These are phyloP conservation scores for Pseudophaeomoniella oleicola DNA, from an alignment of 2,329 filamentous ascomycete genomes.

Conservation along the genomic window DNA sequence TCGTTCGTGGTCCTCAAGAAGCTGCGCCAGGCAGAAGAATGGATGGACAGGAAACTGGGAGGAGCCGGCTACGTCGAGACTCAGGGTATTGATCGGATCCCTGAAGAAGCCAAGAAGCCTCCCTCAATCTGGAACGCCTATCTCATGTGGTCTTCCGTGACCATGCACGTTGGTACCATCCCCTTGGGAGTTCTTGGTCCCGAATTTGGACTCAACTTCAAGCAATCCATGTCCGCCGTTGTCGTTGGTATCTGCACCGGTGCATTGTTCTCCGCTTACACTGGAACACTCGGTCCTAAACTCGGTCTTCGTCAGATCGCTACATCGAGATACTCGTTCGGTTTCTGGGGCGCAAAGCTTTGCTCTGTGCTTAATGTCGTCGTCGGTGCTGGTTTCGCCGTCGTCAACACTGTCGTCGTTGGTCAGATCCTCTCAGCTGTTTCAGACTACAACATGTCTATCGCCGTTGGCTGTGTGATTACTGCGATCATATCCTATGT, in stretches of 20 bases:
- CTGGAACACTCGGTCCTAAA: slow-evolving; percentile 27
- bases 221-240: slow-evolving; percentile 25
- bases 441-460: slow-evolving; percentile 16
- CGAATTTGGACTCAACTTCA: slow-evolving; percentile 31
- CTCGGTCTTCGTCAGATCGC: slow-evolving; percentile 17
- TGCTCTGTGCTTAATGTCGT: slow-evolving; percentile 16
- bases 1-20: slow-evolving; percentile 8
- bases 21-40: slow-evolving; percentile 17
- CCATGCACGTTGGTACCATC: slow-evolving; percentile 26
- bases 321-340: slow-evolving; percentile 15
- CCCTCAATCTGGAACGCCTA: slow-evolving; percentile 28
- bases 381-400: slow-evolving; percentile 15
- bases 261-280: slow-evolving; percentile 24
- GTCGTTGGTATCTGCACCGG: slow-evolving; percentile 27
- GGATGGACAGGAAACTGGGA: slow-evolving; percentile 29
- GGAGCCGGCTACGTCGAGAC: slow-evolving; percentile 22
- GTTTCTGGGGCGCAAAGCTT: slow-evolving; percentile 17
- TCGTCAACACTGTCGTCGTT: slow-evolving; percentile 19
- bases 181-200: slow-evolving; percentile 29
- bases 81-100: slow-evolving; percentile 32
- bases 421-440: slow-evolving; percentile 20
- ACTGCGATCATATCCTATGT: slow-evolving; percentile 15
- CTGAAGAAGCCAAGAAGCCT: slow-evolving; percentile 26
- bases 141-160: slow-evolving; percentile 29
- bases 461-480: slow-evolving; percentile 17